A percentile compares a stretch with the other conserved stretches of the same genome.
Evolutionary conservation across 2,329 filamentous ascomycete species (phyloP).

Genomic region (Elsinoe arachidis): DNA sequence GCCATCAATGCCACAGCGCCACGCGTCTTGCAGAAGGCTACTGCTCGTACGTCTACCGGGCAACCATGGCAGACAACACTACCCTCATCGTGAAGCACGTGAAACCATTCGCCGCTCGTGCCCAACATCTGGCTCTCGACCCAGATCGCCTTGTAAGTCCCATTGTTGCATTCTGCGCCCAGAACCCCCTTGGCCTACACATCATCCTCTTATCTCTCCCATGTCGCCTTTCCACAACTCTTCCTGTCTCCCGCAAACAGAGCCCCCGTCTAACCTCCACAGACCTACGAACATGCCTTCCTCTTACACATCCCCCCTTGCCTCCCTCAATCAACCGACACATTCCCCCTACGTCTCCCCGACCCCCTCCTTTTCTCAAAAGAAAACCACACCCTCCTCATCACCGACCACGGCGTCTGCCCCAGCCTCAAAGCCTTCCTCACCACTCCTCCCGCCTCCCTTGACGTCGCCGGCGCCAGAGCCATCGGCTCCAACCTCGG

Average conservation of each 20-base stretch:
- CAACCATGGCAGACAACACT: neutral
- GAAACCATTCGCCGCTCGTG: neutral
- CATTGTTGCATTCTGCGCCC: neutral
- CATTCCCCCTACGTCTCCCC: neutral
- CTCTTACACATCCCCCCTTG: neutral
- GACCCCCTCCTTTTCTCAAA: neutral
- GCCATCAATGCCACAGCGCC: neutral
- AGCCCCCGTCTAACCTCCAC: neutral
- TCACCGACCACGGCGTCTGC: neutral
- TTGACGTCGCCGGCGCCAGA: neutral
- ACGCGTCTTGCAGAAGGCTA: neutral
- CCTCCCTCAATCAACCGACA: neutral
- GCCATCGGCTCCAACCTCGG: neutral
- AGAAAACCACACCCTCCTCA: conserved; percentile 1
- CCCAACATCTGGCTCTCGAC: neutral
- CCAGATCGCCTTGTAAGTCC: neutral
- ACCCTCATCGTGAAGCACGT: conserved; percentile 3
- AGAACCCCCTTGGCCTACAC: too few relatives aligned
- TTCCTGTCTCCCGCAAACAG: too few relatives aligned
- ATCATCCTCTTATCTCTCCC: too few relatives aligned
- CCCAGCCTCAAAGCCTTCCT: conserved; percentile 3
- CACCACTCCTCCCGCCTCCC: neutral
- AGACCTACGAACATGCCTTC: neutral
- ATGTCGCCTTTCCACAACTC: too few relatives aligned
- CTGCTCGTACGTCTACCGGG: neutral